Percentiles rank a stretch among this genome's conserved stretches.
phyloP scores from a whole-genome alignment of 2,329 filamentous ascomycete species.

The Teratosphaeria gauchensis region DNA sequence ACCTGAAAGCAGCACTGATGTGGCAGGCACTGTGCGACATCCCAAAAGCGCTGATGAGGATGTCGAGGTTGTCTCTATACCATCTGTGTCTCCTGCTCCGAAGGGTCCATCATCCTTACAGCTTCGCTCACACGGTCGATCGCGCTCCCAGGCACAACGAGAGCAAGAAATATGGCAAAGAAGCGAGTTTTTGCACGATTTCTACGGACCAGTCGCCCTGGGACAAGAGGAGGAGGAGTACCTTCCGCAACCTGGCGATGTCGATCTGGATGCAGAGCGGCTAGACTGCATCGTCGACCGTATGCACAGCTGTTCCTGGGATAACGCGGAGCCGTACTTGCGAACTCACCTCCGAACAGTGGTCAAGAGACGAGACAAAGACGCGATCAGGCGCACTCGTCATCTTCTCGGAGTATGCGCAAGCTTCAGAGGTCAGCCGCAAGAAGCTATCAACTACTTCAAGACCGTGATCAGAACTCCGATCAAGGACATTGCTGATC shows the following conservation, averaged over 20 bases:
- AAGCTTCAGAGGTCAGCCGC: constrained; percentile 13
- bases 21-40: not conserved
- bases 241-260: not conserved
- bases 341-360: not conserved
- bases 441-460: constrained; percentile 12
- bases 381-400: constrained; percentile 5
- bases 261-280: constrained; percentile 2
- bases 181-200: not conserved
- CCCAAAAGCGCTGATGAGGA: not conserved
- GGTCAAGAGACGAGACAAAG: not conserved
- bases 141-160: not conserved
- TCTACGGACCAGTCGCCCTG: not conserved
- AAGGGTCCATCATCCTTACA: not conserved
- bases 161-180: not conserved
- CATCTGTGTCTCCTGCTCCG: not conserved
- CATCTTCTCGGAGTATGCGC: constrained; percentile 16
- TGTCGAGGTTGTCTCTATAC: not conserved
- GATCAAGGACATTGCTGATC: constrained; percentile 4
- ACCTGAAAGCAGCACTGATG: not conserved
- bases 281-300: constrained; percentile 8
- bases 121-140: not conserved
- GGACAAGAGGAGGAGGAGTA: not conserved
- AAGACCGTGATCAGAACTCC: constrained; percentile 11
- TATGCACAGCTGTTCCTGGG: constrained; percentile 9
- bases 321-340: constrained; percentile 8